These are phyloP conservation scores for Tephrocybe sp. DNA, from an alignment of 768 basidiomycete species.

Conservation along the genomic window DNA sequence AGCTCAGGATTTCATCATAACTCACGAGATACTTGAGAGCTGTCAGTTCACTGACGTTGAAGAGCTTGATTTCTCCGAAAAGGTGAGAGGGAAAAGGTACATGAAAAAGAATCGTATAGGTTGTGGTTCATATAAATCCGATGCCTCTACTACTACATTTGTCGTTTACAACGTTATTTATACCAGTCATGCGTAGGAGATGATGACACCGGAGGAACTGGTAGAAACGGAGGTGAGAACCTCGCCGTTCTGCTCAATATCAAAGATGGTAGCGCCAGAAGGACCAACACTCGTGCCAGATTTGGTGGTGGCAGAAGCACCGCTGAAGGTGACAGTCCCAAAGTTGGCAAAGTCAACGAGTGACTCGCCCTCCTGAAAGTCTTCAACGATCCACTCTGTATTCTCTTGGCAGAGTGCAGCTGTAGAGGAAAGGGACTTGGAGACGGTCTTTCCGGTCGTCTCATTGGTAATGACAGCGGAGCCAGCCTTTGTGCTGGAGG, in stretches of 20 bases:
- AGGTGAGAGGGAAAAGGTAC: no score
- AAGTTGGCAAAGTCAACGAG: constrained; percentile 37
- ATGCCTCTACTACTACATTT: no score
- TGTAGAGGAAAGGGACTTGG: constrained; percentile 26
- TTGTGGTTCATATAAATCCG: no score
- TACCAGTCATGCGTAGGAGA: constrained; percentile 19
- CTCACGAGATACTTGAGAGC: no score
- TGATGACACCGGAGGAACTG: constrained; percentile 19
- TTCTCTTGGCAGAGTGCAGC: constrained; percentile 29
- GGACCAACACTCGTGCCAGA: constrained; percentile 23
- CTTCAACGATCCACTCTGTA: constrained; percentile 38
- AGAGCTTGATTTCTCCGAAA: no score
- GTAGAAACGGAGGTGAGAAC: constrained; percentile 28
- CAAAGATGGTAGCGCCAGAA: constrained; percentile 28
- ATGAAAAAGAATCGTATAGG: no score
- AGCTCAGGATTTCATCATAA: no score
- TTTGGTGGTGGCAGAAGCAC: constrained; percentile 23
- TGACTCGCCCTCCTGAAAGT: constrained; percentile 21
- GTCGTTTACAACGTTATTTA: no score
- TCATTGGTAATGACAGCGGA: constrained; percentile 26
- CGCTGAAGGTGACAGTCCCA: constrained; percentile 33
- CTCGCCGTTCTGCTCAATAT: constrained; percentile 30
- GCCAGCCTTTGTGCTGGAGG: no score
- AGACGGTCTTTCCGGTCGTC: constrained; percentile 16
- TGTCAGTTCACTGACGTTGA: no score